Evolutionary conservation across 2,329 filamentous ascomycete species (phyloP).

Genomic region (Phaeoacremonium minimum): DNA sequence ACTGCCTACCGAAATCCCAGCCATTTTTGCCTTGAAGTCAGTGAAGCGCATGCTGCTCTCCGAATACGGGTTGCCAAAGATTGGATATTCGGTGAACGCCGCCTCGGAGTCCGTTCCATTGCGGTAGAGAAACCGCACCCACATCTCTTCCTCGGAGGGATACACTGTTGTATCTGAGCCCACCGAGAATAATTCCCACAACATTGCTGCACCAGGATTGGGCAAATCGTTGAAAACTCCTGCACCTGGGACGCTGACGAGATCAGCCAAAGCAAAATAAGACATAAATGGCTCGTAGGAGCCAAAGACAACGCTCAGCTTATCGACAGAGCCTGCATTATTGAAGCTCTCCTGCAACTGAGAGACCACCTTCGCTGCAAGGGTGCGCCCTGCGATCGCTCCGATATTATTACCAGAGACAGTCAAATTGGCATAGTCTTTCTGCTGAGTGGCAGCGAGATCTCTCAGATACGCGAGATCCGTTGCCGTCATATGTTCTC

Average conservation of each 20-base stretch:
- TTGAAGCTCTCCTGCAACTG: conserved; percentile 38
- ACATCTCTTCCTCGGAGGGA: conserved; percentile 32
- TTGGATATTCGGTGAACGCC: conserved; percentile 27
- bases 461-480: conserved; percentile 50
- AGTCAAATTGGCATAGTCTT: conserved; percentile 48
- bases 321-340: conserved; percentile 30
- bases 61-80: conserved; percentile 32
- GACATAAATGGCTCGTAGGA: conserved; percentile 50
- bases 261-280: conserved; percentile 45
- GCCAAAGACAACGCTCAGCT: conserved; percentile 50
- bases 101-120: conserved; percentile 34
- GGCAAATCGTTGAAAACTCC: conserved; percentile 46
- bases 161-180: conserved; percentile 17
- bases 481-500: conserved; percentile 27
- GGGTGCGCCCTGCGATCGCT: conserved; percentile 48
- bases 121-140: conserved; percentile 54
- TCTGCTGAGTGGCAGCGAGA: conserved; percentile 67
- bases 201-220: conserved; percentile 69
- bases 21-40: conserved; percentile 32
- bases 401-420: conserved; percentile 48
- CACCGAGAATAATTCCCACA: conserved; percentile 61
- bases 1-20: conserved; percentile 24
- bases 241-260: conserved; percentile 46
- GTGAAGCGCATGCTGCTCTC: conserved; percentile 28
- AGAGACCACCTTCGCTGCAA: conserved; percentile 38